These are phyloP conservation scores for Fusarium solani-melongenae DNA, from an alignment of 2,329 filamentous ascomycete species.

Conservation along the genomic window DNA sequence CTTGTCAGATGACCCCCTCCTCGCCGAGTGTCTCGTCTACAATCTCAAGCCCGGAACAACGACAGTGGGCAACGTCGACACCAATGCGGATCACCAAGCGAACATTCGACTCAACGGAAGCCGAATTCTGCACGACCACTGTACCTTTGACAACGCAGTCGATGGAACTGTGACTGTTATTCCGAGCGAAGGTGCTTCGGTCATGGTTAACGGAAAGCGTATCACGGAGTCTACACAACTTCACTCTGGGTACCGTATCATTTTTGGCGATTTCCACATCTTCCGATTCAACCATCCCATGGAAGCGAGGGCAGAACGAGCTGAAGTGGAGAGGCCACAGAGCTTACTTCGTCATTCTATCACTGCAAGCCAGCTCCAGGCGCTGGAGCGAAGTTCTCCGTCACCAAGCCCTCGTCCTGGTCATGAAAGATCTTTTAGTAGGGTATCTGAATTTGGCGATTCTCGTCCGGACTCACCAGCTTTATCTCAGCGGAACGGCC, in stretches of 20 bases:
- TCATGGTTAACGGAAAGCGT: slow-evolving; percentile 97
- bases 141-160: slow-evolving; percentile 86
- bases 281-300: slow-evolving; percentile 98
- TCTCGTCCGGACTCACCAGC: slow-evolving; percentile 85
- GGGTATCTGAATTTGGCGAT: slow-evolving; percentile 81
- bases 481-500: slow-evolving; percentile 70
- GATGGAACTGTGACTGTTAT: slow-evolving; percentile 94
- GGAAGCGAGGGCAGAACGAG: slow-evolving; percentile 92
- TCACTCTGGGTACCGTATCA: slow-evolving; percentile 92
- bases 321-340: slow-evolving; percentile 73
- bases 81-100: slow-evolving; percentile 76
- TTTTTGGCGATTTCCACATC: slow-evolving; percentile 97
- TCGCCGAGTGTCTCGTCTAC: slow-evolving; percentile 97
- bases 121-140: slow-evolving; percentile 92
- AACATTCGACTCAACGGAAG: slow-evolving; percentile 96
- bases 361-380: slow-evolving; percentile 69
- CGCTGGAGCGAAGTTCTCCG: slow-evolving; percentile 66
- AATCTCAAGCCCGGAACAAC: slow-evolving; percentile 97
- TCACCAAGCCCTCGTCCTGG: slow-evolving; percentile 72
- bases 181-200: slow-evolving; percentile 89
- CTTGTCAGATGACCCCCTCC: slow-evolving; percentile 90
- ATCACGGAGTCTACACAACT: slow-evolving; percentile 87
- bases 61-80: slow-evolving; percentile 93
- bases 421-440: slow-evolving; percentile 86
- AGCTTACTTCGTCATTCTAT: slow-evolving; percentile 88